Evolutionary conservation across 495 filamentous ascomycete species (phyloP).

Genomic region (Penicillium cosmopolitanum): DNA sequence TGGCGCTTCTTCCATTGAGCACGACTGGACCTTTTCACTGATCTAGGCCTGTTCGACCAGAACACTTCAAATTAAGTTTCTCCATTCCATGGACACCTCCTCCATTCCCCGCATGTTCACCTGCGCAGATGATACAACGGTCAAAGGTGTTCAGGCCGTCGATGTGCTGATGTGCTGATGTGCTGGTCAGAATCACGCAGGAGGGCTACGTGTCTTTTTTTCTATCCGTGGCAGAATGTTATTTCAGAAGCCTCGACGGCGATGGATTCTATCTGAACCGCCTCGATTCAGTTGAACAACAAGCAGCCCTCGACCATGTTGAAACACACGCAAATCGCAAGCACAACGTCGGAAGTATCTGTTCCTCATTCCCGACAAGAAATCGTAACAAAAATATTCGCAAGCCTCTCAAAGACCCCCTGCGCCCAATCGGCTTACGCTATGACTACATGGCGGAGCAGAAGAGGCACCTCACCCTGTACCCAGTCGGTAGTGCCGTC

Average conservation of each 20-base stretch:
- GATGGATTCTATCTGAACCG: background rate
- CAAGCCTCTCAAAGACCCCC: slow-evolving; percentile 1
- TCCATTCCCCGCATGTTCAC: background rate
- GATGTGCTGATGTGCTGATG: background rate
- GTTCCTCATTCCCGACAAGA: background rate
- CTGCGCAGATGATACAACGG: too few species aligned
- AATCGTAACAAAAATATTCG: background rate
- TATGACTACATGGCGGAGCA: slow-evolving; percentile 1
- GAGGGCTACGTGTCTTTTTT: background rate
- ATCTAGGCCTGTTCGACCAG: background rate
- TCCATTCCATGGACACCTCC: background rate
- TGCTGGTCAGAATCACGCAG: background rate
- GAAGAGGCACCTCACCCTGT: background rate
- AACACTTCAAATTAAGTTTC: background rate
- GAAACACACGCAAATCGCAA: background rate
- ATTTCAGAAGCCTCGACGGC: background rate
- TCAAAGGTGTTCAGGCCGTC: too few species aligned
- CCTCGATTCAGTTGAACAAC: background rate
- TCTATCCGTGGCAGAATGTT: background rate
- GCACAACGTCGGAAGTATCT: background rate
- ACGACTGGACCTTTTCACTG: background rate
- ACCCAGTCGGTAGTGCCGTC: background rate
- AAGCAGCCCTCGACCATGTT: background rate
- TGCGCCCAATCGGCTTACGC: slow-evolving; percentile 3
- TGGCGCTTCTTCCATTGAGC: background rate